Evolutionary conservation across 2,329 filamentous ascomycete genomes (phyloP).

Genomic region (Tolypocladium album): DNA sequence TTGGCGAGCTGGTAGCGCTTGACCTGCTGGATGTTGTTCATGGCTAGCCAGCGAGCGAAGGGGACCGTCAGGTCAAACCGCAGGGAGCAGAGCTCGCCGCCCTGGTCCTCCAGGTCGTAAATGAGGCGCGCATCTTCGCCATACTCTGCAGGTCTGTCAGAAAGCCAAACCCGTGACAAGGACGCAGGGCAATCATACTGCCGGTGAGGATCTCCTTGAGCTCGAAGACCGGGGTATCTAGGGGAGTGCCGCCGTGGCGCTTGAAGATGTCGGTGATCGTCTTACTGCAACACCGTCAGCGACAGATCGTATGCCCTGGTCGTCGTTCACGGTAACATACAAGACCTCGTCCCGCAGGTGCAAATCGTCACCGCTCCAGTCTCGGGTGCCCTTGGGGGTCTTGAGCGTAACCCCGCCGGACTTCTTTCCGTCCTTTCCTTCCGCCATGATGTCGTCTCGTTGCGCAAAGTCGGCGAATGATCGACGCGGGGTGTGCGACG

Average conservation of each 20-base stretch:
- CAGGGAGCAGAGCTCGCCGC: conserved; percentile 63
- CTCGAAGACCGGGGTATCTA: conserved; percentile 80
- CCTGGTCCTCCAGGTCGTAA: conserved; percentile 79
- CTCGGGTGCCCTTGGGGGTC: conserved; percentile 83
- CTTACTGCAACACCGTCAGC: conserved; percentile 16
- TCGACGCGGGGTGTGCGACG: neutral
- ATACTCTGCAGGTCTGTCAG: conserved; percentile 42
- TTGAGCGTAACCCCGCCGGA: conserved; percentile 56
- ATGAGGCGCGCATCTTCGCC: conserved; percentile 89
- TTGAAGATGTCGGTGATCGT: conserved; percentile 73
- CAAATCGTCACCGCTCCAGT: conserved; percentile 73
- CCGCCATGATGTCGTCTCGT: conserved; percentile 20
- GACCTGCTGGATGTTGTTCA: conserved; percentile 79
- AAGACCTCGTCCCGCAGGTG: conserved; percentile 75
- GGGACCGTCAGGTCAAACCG: conserved; percentile 84
- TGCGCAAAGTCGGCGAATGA: neutral
- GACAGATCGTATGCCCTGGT: too few relatives aligned
- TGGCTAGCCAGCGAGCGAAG: conserved; percentile 85
- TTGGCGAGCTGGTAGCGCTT: conserved; percentile 95
- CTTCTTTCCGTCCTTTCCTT: conserved; percentile 23
- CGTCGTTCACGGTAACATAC: neutral
- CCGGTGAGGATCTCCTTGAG: conserved; percentile 64
- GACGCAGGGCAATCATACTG: neutral
- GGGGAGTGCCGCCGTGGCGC: conserved; percentile 67
- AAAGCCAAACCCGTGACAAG: too few relatives aligned